Evolutionary conservation across 169 alveolate species (phyloP), one percentile per base, ranked within the genome.

Genomic region (Babesia bovis): DNA sequence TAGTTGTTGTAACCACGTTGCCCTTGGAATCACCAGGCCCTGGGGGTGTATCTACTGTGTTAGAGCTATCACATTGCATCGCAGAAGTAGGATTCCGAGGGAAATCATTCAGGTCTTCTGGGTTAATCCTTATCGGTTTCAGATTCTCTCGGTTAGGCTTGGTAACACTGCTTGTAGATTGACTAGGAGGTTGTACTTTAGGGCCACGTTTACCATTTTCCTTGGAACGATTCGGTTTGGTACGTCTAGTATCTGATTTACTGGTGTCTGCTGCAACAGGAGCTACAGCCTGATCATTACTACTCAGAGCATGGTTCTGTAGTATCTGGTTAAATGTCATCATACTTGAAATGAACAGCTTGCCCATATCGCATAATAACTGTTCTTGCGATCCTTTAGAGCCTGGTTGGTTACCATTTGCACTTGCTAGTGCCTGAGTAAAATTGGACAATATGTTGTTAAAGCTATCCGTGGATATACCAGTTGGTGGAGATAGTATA

Each of bases 331-430:
- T 78, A 67, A 78, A 78, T 44, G 63, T 59, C 78, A 78, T 51
- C 83, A 78, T 67, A 56, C 87, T 78, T 3, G 87, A 44, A 40
- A 78, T 28, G 56, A 78, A 78, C 17, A 69, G 52, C 36, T 78
- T 78, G 28, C 87, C 87, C 73, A 78, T 78, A 17, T 78, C 87
- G 28, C 81, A 67, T 71, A 78, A 36, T 10, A 78, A 35, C 65
- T 68, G 58, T 36, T 68, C 55, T 44, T 78, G 66, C 21, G 36
- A 9, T 10, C 17, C 63, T 12, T 13, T 63, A 5, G 38, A 12
- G 10, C 19, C 66, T 15, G 38, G 12, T 2, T 32, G 15, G 28
- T 40, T 44, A 4, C 35, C 33, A 32, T 2, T 45, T 7, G 73
- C 0, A n/a, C 56, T 30, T 1, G 60, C 32, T 12, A 63, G 73